Conservation (phyloP, 805 yeast species). For the Saturnispora sanitii region DNA sequence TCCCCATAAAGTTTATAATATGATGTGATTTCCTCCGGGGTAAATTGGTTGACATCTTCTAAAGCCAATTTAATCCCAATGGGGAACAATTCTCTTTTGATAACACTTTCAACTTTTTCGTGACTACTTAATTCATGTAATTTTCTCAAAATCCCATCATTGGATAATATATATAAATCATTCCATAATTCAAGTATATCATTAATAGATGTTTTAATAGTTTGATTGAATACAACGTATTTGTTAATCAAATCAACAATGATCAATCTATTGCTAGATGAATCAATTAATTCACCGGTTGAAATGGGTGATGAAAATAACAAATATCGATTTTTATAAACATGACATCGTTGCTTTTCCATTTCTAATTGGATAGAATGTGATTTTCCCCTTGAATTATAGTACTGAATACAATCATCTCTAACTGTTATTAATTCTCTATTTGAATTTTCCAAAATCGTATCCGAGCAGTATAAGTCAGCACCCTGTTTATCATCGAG, state of each 20-base stretch:
- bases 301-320: conserved; percentile 37
- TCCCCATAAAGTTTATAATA: conserved; percentile 61
- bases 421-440: conserved; percentile 50
- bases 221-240: conserved; percentile 57
- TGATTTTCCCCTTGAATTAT: conserved; percentile 44
- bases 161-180: conserved; percentile 50
- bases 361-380: conserved; percentile 47
- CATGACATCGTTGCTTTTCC: conserved; percentile 42
- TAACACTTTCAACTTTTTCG: conserved; percentile 59
- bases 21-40: conserved; percentile 25
- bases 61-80: conserved; percentile 63
- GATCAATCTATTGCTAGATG: conserved; percentile 43
- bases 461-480: conserved; percentile 38
- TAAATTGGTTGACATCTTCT: conserved; percentile 18
- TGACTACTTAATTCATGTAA: conserved; percentile 55
- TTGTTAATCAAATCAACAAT: conserved; percentile 64
- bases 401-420: conserved; percentile 53
- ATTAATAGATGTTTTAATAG: conserved; percentile 55
- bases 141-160: conserved; percentile 67
- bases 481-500: conserved; percentile 40
- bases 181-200: conserved; percentile 50
- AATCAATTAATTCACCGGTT: conserved; percentile 23
- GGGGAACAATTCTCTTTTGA: conserved; percentile 59
- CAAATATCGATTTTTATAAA: conserved; percentile 39
- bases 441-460: conserved; percentile 19